Percentiles rank a stretch among this genome's conserved stretches.
Conservation (phyloP, 257 asterid genomes). For the Solanum chiquidenum region DNA sequence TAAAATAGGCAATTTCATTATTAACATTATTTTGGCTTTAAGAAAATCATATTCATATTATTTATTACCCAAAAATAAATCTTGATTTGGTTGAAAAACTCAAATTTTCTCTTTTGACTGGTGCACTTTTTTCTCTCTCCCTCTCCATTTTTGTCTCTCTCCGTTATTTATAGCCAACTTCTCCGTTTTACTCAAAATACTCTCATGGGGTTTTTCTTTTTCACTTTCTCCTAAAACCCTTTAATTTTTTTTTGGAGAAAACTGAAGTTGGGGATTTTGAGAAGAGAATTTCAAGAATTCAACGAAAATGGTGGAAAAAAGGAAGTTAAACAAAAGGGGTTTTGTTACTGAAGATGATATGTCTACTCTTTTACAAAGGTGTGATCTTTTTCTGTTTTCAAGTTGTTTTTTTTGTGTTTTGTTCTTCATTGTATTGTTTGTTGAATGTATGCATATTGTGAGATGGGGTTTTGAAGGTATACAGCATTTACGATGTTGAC, state of each 20-base stretch:
- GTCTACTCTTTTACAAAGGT: conserved; percentile 52
- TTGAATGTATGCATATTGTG: neutral
- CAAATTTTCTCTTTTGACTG: neutral
- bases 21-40: neutral
- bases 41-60: neutral
- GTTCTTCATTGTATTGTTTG: neutral
- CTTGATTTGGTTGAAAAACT: neutral
- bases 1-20: neutral
- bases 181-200: neutral
- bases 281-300: neutral
- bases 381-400: neutral
- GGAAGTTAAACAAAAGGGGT: conserved; percentile 43
- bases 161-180: neutral
- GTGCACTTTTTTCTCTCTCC: neutral
- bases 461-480: conserved; percentile 32
- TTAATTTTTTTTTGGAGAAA: neutral
- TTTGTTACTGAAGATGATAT: conserved; percentile 48
- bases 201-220: neutral
- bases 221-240: neutral
- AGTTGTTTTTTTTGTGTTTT: neutral
- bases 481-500: conserved; percentile 45
- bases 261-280: neutral
- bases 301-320: conserved; percentile 37
- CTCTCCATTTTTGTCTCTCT: neutral
- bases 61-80: neutral